Percentiles rank a stretch among this genome's conserved stretches.
Evolutionary conservation across 495 filamentous ascomycete genomes (phyloP).

Genomic region (Talaromyces stipitatus): DNA sequence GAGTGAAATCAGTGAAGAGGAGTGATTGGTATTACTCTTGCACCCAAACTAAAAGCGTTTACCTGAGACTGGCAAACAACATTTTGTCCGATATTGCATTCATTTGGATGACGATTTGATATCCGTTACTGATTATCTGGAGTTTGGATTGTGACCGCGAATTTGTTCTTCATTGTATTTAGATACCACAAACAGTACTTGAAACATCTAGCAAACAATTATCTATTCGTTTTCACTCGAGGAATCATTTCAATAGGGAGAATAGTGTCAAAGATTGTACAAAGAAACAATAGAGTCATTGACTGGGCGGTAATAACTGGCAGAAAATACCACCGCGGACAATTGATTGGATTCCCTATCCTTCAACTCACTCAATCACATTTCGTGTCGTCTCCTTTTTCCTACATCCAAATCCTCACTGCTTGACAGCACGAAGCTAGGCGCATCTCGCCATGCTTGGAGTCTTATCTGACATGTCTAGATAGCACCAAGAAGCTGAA

Average conservation of each 20-base stretch:
- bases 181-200: not conserved
- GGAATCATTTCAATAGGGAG: not conserved
- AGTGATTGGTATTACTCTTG: conserved; percentile 17
- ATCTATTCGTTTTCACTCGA: not conserved
- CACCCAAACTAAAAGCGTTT: not conserved
- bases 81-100: too few relatives aligned
- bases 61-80: too few relatives aligned
- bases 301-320: not conserved
- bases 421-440: not conserved
- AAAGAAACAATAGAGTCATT: not conserved
- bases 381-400: not conserved
- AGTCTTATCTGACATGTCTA: not conserved
- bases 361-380: not conserved
- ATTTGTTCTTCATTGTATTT: conserved; percentile 11
- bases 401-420: not conserved
- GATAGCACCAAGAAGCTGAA: not conserved
- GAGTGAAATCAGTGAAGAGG: conserved; percentile 44
- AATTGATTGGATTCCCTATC: not conserved
- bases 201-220: not conserved
- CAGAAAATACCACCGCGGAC: not conserved
- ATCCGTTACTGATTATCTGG: not conserved
- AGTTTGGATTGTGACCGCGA: conserved; percentile 10
- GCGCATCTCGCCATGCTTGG: not conserved
- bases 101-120: too few relatives aligned
- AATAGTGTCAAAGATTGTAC: not conserved